Evolutionary conservation across 129 eudicot species (phyloP).

Genomic region (Arctium lappa): DNA sequence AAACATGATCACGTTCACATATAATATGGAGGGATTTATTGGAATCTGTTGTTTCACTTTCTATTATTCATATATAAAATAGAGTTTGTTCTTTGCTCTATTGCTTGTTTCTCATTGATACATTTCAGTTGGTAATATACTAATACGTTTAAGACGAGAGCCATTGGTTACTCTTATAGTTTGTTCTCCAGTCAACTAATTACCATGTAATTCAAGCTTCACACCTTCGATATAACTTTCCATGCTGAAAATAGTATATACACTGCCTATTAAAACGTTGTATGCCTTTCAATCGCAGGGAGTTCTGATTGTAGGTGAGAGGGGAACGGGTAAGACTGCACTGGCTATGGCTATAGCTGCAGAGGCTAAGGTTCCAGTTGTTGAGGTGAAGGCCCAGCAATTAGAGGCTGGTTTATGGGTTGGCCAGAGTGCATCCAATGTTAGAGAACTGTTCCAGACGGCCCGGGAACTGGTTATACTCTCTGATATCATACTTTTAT

Average conservation of each 20-base stretch:
- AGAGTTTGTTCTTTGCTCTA: background rate
- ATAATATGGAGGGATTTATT: background rate
- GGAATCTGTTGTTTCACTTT: background rate
- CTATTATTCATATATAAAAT: background rate
- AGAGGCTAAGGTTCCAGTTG: conserved; percentile 93
- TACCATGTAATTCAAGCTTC: conserved; percentile 11
- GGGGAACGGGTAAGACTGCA: conserved; percentile 93
- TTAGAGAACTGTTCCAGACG: conserved; percentile 87
- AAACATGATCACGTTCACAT: background rate
- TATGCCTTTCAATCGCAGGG: conserved; percentile 50
- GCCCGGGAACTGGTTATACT: conserved; percentile 84
- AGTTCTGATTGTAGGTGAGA: conserved; percentile 91
- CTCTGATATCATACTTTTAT: conserved; percentile 6
- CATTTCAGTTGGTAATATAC: background rate
- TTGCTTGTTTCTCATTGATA: background rate
- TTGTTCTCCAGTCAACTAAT: conserved; percentile 1
- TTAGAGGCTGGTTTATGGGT: conserved; percentile 80
- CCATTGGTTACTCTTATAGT: background rate
- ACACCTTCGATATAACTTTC: conserved; percentile 7
- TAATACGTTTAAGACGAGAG: background rate
- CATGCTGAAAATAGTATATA: background rate
- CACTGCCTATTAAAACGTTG: conserved; percentile 8
- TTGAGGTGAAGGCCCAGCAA: conserved; percentile 72
- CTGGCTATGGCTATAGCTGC: conserved; percentile 95
- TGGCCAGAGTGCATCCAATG: conserved; percentile 96